A percentile compares a stretch with the other conserved stretches of the same genome.
Conservation (phyloP, 768 basidiomycete genomes). For the Suillus spraguei region DNA sequence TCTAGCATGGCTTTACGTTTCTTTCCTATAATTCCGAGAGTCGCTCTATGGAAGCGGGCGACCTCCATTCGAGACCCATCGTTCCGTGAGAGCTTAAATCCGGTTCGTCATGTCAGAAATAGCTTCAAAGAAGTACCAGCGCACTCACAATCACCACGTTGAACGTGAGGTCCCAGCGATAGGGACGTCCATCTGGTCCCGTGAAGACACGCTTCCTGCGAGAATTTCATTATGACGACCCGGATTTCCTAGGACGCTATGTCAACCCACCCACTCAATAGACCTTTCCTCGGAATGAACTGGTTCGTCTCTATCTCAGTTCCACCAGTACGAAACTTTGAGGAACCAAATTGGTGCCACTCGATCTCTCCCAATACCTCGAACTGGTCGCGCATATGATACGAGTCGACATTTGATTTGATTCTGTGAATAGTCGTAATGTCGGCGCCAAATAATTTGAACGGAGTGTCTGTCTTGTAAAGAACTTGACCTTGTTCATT, state of each 20-base stretch:
- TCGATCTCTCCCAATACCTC: slow-evolving; percentile 36
- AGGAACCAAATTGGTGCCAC: slow-evolving; percentile 33
- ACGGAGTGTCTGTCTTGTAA: slow-evolving; percentile 32
- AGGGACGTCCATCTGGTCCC: slow-evolving; percentile 7
- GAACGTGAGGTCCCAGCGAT: not conserved
- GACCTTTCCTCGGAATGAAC: slow-evolving; percentile 28
- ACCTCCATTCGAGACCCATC: slow-evolving; percentile 20
- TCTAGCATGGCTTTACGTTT: slow-evolving; percentile 15
- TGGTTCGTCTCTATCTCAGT: slow-evolving; percentile 26
- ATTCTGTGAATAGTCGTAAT: slow-evolving; percentile 30
- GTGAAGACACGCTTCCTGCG: slow-evolving; percentile 7
- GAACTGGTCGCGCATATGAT: slow-evolving; percentile 33
- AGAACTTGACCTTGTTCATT: slow-evolving; percentile 28
- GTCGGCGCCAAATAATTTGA: slow-evolving; percentile 10
- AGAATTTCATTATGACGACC: not conserved
- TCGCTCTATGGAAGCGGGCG: slow-evolving; percentile 22
- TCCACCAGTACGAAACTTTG: slow-evolving; percentile 33
- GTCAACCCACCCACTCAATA: slow-evolving; percentile 23
- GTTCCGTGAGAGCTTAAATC: slow-evolving; percentile 17
- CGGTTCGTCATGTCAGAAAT: not conserved
- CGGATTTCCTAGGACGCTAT: not conserved
- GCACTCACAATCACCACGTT: slow-evolving; percentile 3
- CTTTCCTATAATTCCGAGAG: slow-evolving; percentile 13
- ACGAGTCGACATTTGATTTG: slow-evolving; percentile 22
- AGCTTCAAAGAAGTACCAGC: not conserved